Evolutionary conservation across 495 filamentous ascomycete species (phyloP), one percentile per base, ranked within the genome.

Genomic region (Penicillium mononematosum): DNA sequence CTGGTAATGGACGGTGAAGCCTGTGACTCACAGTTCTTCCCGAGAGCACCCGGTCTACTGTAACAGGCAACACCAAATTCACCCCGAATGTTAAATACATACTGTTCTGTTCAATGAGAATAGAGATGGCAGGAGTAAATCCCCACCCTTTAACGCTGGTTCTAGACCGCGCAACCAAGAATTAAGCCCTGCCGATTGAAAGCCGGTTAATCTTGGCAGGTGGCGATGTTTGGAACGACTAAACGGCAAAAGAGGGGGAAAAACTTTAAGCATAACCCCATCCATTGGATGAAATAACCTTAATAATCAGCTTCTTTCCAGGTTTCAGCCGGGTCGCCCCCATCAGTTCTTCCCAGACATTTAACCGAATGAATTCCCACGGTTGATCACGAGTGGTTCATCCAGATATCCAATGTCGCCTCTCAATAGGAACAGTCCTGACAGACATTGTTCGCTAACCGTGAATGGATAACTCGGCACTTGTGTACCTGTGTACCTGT

Each of bases 341-440:
- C 11, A 8, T n/a, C 7, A 44, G 25, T 55, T 46, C 27, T 22
- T 55, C 32, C 53, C 44, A 19, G 48, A 19, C 7, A 41, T 41
- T 19, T 19, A 27, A n/a, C 32, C n/a, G 46, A 16, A 12, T 2
- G 6, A 4, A 24, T 20, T 39, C 32, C 55, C 39, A 39, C 10
- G 55, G 45, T 42, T 49, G 32, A 12, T 19, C 8, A 22, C 22
- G 5, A 14, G 24, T 36, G 55, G 55, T 36, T 50, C 46, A 32
- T 4, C 54, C 54, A 50, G 4, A 22, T 8, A 22, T 12, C 5
- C 29, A 24, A 12, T n/a, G 14, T 51, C 41, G 49, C 49, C 49
- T 12, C 49, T 38, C n/a, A 32, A 48, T 34, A 53, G 50, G 50
- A 53, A 53, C 50, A 53, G 27, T 17, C 32, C 8, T 43, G 50